Percentiles rank a stretch among this genome's conserved stretches.
phyloP scores from a whole-genome alignment of 495 filamentous ascomycete genomes.

The Penicillium waksmanii region DNA sequence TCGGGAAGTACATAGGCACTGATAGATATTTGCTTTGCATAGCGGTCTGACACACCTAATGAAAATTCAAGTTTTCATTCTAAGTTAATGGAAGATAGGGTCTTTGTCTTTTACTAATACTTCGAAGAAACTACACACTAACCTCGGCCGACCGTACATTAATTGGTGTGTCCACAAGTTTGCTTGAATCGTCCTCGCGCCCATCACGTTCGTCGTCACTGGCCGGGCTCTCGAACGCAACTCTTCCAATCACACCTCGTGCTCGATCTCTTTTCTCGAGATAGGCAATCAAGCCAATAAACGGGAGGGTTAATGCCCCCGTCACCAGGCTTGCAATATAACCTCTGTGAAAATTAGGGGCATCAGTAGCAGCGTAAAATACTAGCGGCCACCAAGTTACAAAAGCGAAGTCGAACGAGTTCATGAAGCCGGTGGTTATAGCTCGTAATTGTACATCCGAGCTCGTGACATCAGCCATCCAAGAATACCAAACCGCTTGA shows the following conservation, averaged over 20 bases:
- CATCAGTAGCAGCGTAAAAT: constrained; percentile 39
- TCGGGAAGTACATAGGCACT: neutral
- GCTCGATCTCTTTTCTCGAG: constrained; percentile 35
- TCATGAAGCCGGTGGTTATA: constrained; percentile 43
- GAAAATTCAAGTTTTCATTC: neutral
- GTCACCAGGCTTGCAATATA: constrained; percentile 42
- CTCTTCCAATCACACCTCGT: constrained; percentile 28
- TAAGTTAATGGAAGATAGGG: neutral
- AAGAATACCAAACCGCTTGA: constrained; percentile 43
- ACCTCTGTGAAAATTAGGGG: constrained; percentile 37
- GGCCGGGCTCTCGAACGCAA: constrained; percentile 4
- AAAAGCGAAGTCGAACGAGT: constrained; percentile 43
- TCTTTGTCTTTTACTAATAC: neutral
- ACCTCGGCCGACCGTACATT: constrained; percentile 8
- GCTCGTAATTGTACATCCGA: constrained; percentile 40
- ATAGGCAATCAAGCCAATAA: constrained; percentile 34
- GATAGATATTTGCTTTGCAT: constrained; percentile 16
- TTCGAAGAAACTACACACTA: neutral
- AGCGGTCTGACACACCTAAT: constrained; percentile 7
- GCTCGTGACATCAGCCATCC: constrained; percentile 40
- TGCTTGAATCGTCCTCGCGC: constrained; percentile 4
- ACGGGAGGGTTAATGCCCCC: constrained; percentile 34
- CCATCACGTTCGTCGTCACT: constrained; percentile 2
- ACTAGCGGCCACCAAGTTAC: constrained; percentile 44
- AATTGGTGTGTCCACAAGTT: neutral